These are phyloP conservation scores for Curvularia sp. DNA, from an alignment of 2,329 filamentous ascomycete genomes.

Conservation along the genomic window DNA sequence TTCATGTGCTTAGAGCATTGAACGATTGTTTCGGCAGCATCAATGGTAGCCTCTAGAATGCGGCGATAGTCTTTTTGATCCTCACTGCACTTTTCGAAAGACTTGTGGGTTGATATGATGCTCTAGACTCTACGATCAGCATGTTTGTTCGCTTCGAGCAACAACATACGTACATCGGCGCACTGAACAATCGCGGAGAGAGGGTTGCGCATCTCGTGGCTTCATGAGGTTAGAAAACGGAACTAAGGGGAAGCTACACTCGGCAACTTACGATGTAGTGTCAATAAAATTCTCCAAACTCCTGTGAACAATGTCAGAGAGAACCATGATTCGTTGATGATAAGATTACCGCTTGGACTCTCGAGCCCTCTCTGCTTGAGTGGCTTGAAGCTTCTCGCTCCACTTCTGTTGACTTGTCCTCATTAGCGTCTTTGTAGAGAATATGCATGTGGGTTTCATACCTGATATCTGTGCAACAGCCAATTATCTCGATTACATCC, in stretches of 20 bases:
- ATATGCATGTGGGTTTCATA: conserved; percentile 3
- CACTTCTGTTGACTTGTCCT: conserved; percentile 42
- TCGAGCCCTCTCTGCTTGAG: conserved; percentile 30
- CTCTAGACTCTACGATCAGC: conserved; percentile 12
- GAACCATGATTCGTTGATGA: background rate
- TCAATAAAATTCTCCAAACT: conserved; percentile 44
- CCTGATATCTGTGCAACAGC: conserved; percentile 47
- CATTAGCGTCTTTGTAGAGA: conserved; percentile 1
- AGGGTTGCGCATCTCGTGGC: conserved; percentile 55
- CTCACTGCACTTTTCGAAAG: conserved; percentile 11
- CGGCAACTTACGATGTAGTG: conserved; percentile 29
- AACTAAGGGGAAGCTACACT: background rate
- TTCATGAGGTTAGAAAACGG: background rate
- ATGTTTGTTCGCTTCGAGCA: background rate
- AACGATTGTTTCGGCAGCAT: conserved; percentile 53
- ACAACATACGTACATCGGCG: conserved; percentile 48
- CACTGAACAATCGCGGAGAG: conserved; percentile 53
- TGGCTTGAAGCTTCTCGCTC: conserved; percentile 43
- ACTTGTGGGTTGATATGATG: conserved; percentile 24
- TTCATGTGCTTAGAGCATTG: conserved; percentile 56
- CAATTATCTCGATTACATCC: conserved; percentile 42
- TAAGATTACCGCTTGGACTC: conserved; percentile 25
- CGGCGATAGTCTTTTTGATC: conserved; percentile 21
- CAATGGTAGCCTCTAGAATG: conserved; percentile 32
- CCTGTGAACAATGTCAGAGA: background rate